Percentiles rank a stretch among this genome's conserved stretches.
phyloP scores from a whole-genome alignment of 768 basidiomycete species.

The Dentipellis sp. region DNA sequence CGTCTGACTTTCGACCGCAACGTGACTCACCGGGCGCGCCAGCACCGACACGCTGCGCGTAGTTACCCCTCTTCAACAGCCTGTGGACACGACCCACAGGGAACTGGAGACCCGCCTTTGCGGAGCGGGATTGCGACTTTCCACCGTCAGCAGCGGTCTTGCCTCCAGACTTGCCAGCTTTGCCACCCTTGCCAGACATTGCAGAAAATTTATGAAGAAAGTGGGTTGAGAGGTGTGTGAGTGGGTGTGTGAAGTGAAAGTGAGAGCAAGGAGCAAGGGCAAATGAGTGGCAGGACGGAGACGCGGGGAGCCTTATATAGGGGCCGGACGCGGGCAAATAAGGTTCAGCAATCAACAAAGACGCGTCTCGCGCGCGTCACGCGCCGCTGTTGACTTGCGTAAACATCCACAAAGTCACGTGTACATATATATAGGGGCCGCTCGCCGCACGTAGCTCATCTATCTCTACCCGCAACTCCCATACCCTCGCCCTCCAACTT shows the following conservation, averaged over 20 bases:
- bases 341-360: conserved; percentile 27
- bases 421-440: conserved; percentile 26
- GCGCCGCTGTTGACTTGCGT: conserved; percentile 9
- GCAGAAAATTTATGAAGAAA: neutral
- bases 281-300: no score
- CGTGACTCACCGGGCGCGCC: conserved; percentile 65
- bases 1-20: neutral
- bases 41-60: conserved; percentile 79
- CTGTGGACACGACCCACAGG: conserved; percentile 93
- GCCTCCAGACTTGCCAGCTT: conserved; percentile 51
- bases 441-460: conserved; percentile 13
- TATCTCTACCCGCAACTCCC: neutral
- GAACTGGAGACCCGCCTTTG: conserved; percentile 74
- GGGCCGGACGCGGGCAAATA: conserved; percentile 2
- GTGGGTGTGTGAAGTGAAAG: neutral
- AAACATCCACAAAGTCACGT: conserved; percentile 30
- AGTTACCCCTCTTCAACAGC: conserved; percentile 79
- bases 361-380: conserved; percentile 21
- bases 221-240: neutral
- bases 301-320: conserved; percentile 4
- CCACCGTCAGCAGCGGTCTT: conserved; percentile 32
- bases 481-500: conserved; percentile 1
- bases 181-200: conserved; percentile 44
- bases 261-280: neutral
- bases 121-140: conserved; percentile 63